These are phyloP conservation scores for Nephromyces sp. DNA, from an alignment of 169 alveolate genomes.

Conservation along the genomic window DNA sequence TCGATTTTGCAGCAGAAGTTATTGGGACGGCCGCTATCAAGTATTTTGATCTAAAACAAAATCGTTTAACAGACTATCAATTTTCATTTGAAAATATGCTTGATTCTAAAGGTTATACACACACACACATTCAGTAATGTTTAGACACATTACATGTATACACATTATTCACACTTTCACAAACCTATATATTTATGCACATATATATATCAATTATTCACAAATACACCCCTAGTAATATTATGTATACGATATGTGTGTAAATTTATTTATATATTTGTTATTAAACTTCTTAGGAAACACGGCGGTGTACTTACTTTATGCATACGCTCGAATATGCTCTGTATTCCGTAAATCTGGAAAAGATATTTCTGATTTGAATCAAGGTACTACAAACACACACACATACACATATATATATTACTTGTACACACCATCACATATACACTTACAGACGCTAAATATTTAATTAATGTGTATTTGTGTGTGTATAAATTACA, in stretches of 20 bases:
- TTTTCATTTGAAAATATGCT: conserved; percentile 94
- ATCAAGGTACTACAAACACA: not conserved
- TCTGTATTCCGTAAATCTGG: conserved; percentile 28
- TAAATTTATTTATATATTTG: not conserved
- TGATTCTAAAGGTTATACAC: conserved; percentile 85
- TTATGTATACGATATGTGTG: not conserved
- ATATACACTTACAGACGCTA: not conserved
- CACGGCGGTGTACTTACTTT: conserved; percentile 45
- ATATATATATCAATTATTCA: too few species aligned
- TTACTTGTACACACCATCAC: not conserved
- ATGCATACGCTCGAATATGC: conserved; percentile 48
- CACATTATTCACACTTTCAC: too few species aligned
- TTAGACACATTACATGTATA: not conserved
- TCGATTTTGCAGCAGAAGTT: conserved; percentile 74
- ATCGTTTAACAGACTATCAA: conserved; percentile 82
- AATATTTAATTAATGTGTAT: not conserved
- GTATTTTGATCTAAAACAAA: conserved; percentile 92
- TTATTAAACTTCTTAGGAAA: conserved; percentile 81
- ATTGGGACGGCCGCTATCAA: conserved; percentile 95
- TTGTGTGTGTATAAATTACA: not conserved
- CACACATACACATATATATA: not conserved
- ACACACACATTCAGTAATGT: not conserved
- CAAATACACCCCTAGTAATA: not conserved
- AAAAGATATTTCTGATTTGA: not conserved
- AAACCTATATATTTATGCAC: not conserved